Percentiles rank a stretch among this genome's conserved stretches.
Conservation (phyloP, 805 yeast species). For the Kregervanrija delftensis region DNA sequence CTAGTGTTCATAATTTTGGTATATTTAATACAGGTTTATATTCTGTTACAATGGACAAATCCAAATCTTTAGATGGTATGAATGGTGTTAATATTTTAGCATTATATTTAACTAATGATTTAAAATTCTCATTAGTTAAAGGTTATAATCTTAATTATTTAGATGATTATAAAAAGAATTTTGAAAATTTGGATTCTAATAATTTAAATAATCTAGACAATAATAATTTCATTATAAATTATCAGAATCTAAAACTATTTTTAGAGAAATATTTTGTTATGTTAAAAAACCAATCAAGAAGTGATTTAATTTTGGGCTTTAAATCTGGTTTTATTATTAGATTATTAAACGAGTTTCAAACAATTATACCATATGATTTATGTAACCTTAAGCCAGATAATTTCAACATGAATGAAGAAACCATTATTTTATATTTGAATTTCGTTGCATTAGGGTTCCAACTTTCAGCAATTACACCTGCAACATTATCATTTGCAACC, state of each 20-base stretch:
- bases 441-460: slow-evolving; percentile 3
- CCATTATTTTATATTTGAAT: slow-evolving; percentile 1
- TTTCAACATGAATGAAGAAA: slow-evolving; percentile 1
- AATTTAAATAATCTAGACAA: neutral
- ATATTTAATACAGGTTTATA: slow-evolving; percentile 10
- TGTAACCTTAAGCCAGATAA: slow-evolving; percentile 1
- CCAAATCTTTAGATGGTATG: neutral
- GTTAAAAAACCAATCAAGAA: neutral
- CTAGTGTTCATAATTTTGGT: slow-evolving; percentile 6
- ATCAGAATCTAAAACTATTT: slow-evolving; percentile 7
- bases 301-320: slow-evolving; percentile 4
- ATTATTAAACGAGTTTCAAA: slow-evolving; percentile 7
- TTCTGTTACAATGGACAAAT: slow-evolving; percentile 6
- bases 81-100: slow-evolving; percentile 3
- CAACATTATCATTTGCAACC: slow-evolving; percentile 3
- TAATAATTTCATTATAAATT: neutral
- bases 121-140: slow-evolving; percentile 2
- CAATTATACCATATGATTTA: slow-evolving; percentile 10
- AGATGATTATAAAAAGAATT: slow-evolving; percentile 3
- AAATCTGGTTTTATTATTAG: slow-evolving; percentile 7
- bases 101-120: slow-evolving; percentile 1
- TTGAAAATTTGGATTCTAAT: slow-evolving; percentile 3
- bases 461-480: slow-evolving; percentile 6
- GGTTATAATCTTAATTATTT: neutral
- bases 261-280: slow-evolving; percentile 1